Evolutionary conservation across 805 yeast species (phyloP), one percentile per base, ranked within the genome.

Genomic region (Kluyveromyces wickerhamii): DNA sequence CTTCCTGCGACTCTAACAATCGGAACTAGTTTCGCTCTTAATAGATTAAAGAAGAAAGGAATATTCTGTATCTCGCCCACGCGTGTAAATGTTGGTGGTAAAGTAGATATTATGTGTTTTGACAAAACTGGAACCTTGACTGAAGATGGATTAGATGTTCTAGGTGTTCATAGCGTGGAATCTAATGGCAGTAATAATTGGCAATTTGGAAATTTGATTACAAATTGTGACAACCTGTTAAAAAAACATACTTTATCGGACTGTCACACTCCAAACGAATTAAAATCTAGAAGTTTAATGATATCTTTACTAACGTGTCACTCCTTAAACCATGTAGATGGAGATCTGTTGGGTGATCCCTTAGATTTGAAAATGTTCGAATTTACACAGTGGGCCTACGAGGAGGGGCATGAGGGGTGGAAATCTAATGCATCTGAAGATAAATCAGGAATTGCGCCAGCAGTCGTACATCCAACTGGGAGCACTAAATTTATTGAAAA

Each of bases 71-170:
- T 89, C 37, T 77, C 96, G 2, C 98, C 99, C 2, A 84, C 92
- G 2, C 71, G 95, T 40, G 92, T 94, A 30, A 92, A 92, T 52
- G 79, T 92, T n/a, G 96, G 95, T 22, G 98, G 98, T 7, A 87
- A 92, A 48, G 54, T 92, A 17, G 96, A 89, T 52, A 74, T 84
- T 3, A 67, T 86, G 52, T 87, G 95, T 50, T 92, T 92, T 58
- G 99, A 92, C 62, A 92, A 92, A 54, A 92, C 99, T 0, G 99
- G 99, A 3, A 92, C 99, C 0, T 65, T 92, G 43, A 92, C 99
- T 0, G 97, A 92, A 51, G 98, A 92, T 54, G 97, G 97, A 0
- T 66, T 92, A 23, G 97, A 89, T 54, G 84, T 92, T 3, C 66
- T 87, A 49, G 82, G 84, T 6, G 67, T 76, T n/a, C 78, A 72